Conservation (phyloP, 1,284 basidiomycete genomes). For the Apiotrichum gracile region DNA sequence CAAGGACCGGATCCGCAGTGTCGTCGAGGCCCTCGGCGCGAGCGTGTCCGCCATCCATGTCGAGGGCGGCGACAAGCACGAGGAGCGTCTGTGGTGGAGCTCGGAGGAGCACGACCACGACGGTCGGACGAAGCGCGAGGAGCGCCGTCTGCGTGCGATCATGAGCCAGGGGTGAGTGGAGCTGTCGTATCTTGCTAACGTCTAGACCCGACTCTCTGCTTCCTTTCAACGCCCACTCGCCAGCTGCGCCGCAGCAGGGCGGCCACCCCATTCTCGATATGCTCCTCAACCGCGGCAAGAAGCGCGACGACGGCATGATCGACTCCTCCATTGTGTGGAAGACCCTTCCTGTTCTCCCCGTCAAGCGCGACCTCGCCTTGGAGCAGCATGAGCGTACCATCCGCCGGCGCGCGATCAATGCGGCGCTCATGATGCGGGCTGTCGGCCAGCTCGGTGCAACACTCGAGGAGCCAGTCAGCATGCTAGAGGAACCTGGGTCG, state of each 20-base stretch:
- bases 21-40: conserved; percentile 19
- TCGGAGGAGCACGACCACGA: conserved; percentile 31
- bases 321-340: conserved; percentile 24
- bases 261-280: conserved; percentile 14
- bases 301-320: conserved; percentile 2
- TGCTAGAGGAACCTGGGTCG: conserved; percentile 30
- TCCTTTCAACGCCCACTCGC: conserved; percentile 2
- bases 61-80: conserved; percentile 11
- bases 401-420: conserved; percentile 51
- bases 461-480: conserved; percentile 49
- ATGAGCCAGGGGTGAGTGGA: conserved; percentile 18
- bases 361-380: conserved; percentile 52
- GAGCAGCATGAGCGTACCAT: conserved; percentile 59
- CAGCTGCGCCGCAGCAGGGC: background rate
- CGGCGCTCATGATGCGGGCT: conserved; percentile 51
- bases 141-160: conserved; percentile 23
- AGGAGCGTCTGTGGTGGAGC: conserved; percentile 35
- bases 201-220: conserved; percentile 13
- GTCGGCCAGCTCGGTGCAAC: conserved; percentile 65
- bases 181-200: conserved; percentile 1
- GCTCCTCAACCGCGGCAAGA: conserved; percentile 8
- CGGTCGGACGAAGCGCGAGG: conserved; percentile 24
- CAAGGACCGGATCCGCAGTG: conserved; percentile 20
- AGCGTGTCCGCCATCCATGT: conserved; percentile 15
- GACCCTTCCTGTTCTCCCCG: conserved; percentile 65